phyloP scores from a whole-genome alignment of 202 grass and related monocot genomes.

The Carex sylvatica region DNA sequence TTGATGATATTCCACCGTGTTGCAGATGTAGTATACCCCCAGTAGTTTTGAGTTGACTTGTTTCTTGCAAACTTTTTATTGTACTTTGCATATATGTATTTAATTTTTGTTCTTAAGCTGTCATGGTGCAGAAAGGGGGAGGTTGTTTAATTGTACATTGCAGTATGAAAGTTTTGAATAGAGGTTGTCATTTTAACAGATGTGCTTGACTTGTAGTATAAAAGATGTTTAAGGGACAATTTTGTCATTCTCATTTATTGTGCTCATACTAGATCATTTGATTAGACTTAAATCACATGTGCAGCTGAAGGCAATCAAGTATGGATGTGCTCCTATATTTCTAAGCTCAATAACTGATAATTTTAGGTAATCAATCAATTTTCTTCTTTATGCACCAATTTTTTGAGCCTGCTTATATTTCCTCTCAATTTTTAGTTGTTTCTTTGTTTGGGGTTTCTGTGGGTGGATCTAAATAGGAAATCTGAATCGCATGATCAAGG shows the following conservation, averaged over 20 bases:
- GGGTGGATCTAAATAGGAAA: conserved; percentile 33
- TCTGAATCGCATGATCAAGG: conserved; percentile 12
- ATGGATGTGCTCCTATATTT: conserved; percentile 48
- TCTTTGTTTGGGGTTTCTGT: not conserved
- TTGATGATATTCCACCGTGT: not conserved
- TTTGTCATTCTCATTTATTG: not conserved
- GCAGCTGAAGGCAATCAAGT: conserved; percentile 61
- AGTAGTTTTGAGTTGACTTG: not conserved
- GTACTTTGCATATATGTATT: not conserved
- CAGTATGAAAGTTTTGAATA: not conserved
- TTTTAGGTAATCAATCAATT: conserved; percentile 37
- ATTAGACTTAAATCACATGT: not conserved
- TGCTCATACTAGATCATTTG: conserved; percentile 1
- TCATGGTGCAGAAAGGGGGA: not conserved
- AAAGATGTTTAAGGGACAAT: not conserved
- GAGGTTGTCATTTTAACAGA: not conserved
- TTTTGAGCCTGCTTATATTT: not conserved
- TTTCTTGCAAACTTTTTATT: not conserved
- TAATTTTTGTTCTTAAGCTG: not conserved
- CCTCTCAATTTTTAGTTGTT: conserved; percentile 14
- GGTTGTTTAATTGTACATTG: not conserved
- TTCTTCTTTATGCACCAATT: not conserved
- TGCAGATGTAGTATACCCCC: not conserved
- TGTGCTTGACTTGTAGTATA: no score
- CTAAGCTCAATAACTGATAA: conserved; percentile 31